Base-by-base conservation (phyloP, 2,329 filamentous ascomycete species). In the Sclerotinia trifoliorum region DNA sequence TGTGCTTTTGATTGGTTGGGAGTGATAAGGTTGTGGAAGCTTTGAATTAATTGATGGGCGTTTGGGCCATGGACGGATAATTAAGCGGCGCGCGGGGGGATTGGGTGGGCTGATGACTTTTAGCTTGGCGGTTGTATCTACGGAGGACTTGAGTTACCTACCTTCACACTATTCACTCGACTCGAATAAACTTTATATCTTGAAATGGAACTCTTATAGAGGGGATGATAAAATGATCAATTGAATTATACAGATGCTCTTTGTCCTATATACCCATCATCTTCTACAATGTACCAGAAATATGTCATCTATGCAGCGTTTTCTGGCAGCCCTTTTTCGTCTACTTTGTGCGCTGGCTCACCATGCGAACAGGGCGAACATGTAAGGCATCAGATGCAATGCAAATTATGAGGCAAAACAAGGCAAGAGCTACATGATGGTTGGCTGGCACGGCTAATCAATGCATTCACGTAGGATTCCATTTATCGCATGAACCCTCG, bases 291-390 rank as follows among this genome's bases (percentile, higher is more conserved):
- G 15, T 24, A 51, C 46, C 51, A 42, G 46, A 39, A 51, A 32
- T 39, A 51, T 51, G 60, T 26, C 60, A 62, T 62, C n/a, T 62
- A 21, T 51, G 21, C 60, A 62, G 46, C 44, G 44, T 13, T 39
- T 49, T 39, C 24, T 39, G 58, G 35, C 55, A 66, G 19, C 65
- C 24, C 32, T 54, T n/a, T n/a, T 57, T 32, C 21, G 21, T 62
- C n/a, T 49, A 24, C 46, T 24, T 54, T 67, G 65, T 67, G 65
- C 65, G 65, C 21, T 67, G 65, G 65, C 65, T 62, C 52, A 58
- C 63, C 19, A 35, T 39, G 42, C n/a, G 42, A 67, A 62, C 55
- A 51, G 39, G 65, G 65, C 65, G 65, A 54, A 62, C 46, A 24
- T 42, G 65, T 52, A 35, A 62, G 56, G 65, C 56, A 67, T 57